Evolutionary conservation across 1,284 basidiomycete genomes (phyloP).

Genomic region (Trametes versicolor): DNA sequence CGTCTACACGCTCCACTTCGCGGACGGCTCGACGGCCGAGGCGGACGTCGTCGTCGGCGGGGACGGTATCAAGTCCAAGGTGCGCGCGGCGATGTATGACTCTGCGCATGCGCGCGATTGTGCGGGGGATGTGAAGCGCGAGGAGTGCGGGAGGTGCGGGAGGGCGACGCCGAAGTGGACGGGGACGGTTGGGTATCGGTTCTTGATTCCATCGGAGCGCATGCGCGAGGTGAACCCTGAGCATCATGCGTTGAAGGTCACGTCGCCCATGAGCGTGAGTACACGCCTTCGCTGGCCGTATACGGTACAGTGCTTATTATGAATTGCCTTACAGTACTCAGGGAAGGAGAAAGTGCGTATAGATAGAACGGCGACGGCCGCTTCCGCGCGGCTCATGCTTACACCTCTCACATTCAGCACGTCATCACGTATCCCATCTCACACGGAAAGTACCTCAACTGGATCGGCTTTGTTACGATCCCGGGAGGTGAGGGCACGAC

Average conservation of each 20-base stretch:
- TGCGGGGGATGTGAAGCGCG: neutral
- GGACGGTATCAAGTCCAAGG: slow-evolving; percentile 58
- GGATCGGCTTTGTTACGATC: slow-evolving; percentile 36
- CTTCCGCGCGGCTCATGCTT: neutral
- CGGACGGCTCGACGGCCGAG: slow-evolving; percentile 32
- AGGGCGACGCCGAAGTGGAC: slow-evolving; percentile 31
- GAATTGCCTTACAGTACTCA: slow-evolving; percentile 21
- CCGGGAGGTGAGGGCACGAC: slow-evolving; percentile 34
- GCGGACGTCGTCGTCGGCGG: slow-evolving; percentile 42
- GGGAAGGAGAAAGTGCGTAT: slow-evolving; percentile 29
- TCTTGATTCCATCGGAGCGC: slow-evolving; percentile 26
- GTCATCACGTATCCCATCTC: slow-evolving; percentile 38
- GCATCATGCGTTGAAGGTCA: slow-evolving; percentile 23
- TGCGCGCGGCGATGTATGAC: slow-evolving; percentile 37
- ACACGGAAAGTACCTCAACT: slow-evolving; percentile 37
- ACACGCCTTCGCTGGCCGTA: neutral
- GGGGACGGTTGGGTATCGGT: slow-evolving; percentile 31
- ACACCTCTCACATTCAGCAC: slow-evolving; percentile 16
- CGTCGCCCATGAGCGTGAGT: slow-evolving; percentile 27
- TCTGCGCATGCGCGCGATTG: slow-evolving; percentile 27
- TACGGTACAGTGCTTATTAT: neutral
- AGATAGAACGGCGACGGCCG: neutral
- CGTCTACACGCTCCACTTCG: slow-evolving; percentile 29
- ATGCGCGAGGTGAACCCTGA: slow-evolving; percentile 29
- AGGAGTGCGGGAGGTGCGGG: slow-evolving; percentile 27